Evolutionary conservation across 176 grass and related monocot genomes (phyloP).

Genomic region (Oryza meyeriana): DNA sequence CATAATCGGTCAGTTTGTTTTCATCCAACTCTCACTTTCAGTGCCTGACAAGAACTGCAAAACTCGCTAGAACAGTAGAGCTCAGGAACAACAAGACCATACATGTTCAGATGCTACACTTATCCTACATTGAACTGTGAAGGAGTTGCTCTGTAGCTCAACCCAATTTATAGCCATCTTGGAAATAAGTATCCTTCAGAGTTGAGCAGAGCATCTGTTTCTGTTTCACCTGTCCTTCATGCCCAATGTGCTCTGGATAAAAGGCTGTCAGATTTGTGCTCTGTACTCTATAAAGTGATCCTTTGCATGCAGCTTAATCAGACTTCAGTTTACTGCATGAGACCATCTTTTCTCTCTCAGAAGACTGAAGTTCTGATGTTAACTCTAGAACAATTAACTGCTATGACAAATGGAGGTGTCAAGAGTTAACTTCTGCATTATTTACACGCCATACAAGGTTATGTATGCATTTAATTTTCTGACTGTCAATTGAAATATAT

Average conservation of each 20-base stretch:
- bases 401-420: too few species aligned
- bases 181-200: not conserved
- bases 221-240: conserved; percentile 4
- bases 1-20: conserved; percentile 30
- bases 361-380: not conserved
- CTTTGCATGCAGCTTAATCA: not conserved
- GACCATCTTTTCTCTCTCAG: not conserved
- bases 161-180: conserved; percentile 22
- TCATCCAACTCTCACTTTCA: conserved; percentile 52
- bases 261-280: not conserved
- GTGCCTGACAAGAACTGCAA: not conserved
- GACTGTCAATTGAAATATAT: too few species aligned
- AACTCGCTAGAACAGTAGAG: not conserved
- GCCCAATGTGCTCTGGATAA: not conserved
- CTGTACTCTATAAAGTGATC: not conserved
- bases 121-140: conserved; percentile 11
- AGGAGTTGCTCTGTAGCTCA: not conserved
- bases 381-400: too few species aligned
- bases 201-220: not conserved
- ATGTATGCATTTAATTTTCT: too few species aligned
- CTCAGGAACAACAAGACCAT: not conserved
- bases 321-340: not conserved
- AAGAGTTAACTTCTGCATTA: not conserved
- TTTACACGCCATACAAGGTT: not conserved
- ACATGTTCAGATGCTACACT: not conserved